Evolutionary conservation across 495 filamentous ascomycete species (phyloP), one percentile per base, ranked within the genome.

Genomic region (Penicillium cataractarum): DNA sequence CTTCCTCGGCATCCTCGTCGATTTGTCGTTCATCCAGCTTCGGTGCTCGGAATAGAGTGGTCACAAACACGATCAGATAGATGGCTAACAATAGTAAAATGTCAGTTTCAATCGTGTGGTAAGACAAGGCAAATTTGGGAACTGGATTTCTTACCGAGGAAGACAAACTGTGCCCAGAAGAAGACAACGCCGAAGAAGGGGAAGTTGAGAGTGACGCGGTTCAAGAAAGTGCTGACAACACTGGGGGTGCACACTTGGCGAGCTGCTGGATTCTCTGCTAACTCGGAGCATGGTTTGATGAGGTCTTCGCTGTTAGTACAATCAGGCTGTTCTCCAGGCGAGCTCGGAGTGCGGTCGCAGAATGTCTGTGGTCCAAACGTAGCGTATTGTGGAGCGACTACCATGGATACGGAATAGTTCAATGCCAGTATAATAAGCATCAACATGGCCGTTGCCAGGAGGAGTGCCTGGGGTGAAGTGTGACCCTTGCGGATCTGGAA

Each of bases 131-230:
- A 19, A 56, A 6, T 37, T 33, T 49, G 1, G 31, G 19, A 19
- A 24, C 19, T 40, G 54, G 42, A 19, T 49, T 31, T 51, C 75
- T 68, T 81, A 83, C 86, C 92, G 49, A 98, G 76, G 76, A 98
- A 98, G 13, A 82, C 87, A 68, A 97, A 97, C 71, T 98, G 96
- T 0, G 91, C 90, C 93, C 93, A 98, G 78, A 98, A 99, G 61
- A 90, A 84, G 13, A 98, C 80, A 35, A 86, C 89, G n/a, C 95
- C 95, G 75, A 99, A 97, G 70, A 97, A 90, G 17, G 96, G 94
- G 81, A 92, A 99, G 76, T 94, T 95, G 62, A 98, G 79, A n/a
- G 91, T 96, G 39, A 97, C 84, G 32, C 93, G 87, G 72, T 99
- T 97, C 57, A 98, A 79, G 77, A 99, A 97, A 0, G 91, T 97